Evolutionary conservation across 2,329 filamentous ascomycete species (phyloP).

Genomic region (Myrmaecium sp.): DNA sequence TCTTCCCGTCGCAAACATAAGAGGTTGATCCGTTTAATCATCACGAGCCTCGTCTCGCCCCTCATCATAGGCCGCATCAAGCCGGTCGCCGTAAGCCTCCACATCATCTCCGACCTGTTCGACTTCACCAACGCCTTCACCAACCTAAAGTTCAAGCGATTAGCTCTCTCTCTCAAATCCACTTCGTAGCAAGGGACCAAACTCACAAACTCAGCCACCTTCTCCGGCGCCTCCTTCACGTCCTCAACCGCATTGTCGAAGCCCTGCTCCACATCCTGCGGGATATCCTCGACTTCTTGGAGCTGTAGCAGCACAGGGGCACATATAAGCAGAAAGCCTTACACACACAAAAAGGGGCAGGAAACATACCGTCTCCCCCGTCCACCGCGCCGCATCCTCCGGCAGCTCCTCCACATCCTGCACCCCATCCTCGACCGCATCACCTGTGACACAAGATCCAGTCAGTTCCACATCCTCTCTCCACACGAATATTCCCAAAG

Average conservation of each 20-base stretch:
- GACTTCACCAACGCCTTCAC: slow-evolving; percentile 25
- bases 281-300: slow-evolving; percentile 19
- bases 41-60: no score
- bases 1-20: no score
- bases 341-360: no score
- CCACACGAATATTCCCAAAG: slow-evolving; percentile 1
- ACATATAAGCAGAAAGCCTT: no score
- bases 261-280: slow-evolving; percentile 9
- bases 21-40: no score
- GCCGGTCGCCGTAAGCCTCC: slow-evolving; percentile 2
- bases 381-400: slow-evolving; percentile 10
- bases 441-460: background rate
- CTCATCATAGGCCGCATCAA: slow-evolving; percentile 5
- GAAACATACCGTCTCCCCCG: slow-evolving; percentile 7
- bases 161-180: no score
- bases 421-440: slow-evolving; percentile 7
- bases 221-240: slow-evolving; percentile 18
- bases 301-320: no score
- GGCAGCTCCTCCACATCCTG: slow-evolving; percentile 14
- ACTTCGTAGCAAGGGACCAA: slow-evolving; percentile 22
- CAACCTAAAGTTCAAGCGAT: no score
- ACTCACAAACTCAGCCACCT: slow-evolving; percentile 18
- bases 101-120: slow-evolving; percentile 13
- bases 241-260: slow-evolving; percentile 14
- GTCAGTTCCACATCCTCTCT: no score